phyloP scores from a whole-genome alignment of 257 asterid species.

The Craterostigma plantagineum region DNA sequence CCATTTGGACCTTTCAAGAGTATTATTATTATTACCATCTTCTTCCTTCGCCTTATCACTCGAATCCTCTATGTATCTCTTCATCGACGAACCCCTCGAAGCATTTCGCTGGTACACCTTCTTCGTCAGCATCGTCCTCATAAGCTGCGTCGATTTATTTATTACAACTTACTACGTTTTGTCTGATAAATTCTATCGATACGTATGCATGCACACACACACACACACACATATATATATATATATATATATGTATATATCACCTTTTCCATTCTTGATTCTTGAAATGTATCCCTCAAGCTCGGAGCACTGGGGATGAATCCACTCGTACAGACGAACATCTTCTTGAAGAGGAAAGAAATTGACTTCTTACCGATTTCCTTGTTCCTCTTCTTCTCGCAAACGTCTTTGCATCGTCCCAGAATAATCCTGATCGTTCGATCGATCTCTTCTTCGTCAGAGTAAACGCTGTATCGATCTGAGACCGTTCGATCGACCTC shows the following conservation, averaged over 20 bases:
- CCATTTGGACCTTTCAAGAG: slow-evolving; percentile 45
- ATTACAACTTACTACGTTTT: neutral
- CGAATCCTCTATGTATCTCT: slow-evolving; percentile 32
- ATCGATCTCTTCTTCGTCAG: slow-evolving; percentile 74
- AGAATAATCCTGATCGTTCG: slow-evolving; percentile 73
- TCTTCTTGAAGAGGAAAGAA: slow-evolving; percentile 67
- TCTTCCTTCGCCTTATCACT: slow-evolving; percentile 18
- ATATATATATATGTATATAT: neutral
- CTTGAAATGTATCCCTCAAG: slow-evolving; percentile 56
- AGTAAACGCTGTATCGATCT: slow-evolving; percentile 28
- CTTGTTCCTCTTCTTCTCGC: slow-evolving; percentile 36
- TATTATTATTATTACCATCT: slow-evolving; percentile 15
- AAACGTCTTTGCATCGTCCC: slow-evolving; percentile 71
- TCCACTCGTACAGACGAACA: slow-evolving; percentile 60
- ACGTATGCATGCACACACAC: neutral
- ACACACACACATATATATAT: neutral
- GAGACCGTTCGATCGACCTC: slow-evolving; percentile 61
- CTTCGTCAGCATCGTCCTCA: slow-evolving; percentile 65
- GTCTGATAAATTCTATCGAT: no score
- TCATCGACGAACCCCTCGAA: slow-evolving; percentile 28
- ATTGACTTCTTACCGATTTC: slow-evolving; percentile 52
- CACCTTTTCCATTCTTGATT: slow-evolving; percentile 97
- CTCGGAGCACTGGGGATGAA: slow-evolving; percentile 39
- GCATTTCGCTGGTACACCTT: slow-evolving; percentile 35
- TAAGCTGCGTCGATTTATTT: slow-evolving; percentile 27